Percentiles rank a stretch among this genome's conserved stretches.
Conservation (phyloP, 73 alveolate species). For the Paramecium primaurelia region DNA sequence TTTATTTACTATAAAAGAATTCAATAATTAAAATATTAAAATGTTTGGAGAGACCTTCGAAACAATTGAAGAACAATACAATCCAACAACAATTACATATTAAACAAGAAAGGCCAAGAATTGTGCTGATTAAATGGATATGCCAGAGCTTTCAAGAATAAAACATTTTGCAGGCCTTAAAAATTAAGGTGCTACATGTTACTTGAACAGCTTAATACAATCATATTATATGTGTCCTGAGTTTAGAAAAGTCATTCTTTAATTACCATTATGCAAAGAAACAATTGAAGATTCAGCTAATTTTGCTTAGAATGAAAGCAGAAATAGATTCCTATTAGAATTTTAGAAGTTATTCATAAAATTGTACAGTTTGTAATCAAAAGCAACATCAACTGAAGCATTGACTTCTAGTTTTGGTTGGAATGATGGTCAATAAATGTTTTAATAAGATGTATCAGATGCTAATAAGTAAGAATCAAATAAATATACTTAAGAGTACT, state of each 20-base stretch:
- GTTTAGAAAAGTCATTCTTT: constrained; percentile 83
- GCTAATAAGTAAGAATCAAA: constrained; percentile 1
- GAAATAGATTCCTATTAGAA: constrained; percentile 78
- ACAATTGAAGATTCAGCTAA: constrained; percentile 57
- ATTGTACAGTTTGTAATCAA: constrained; percentile 71
- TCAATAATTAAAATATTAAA: background rate
- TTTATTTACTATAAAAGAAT: background rate
- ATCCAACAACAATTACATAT: background rate
- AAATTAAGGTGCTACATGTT: constrained; percentile 98
- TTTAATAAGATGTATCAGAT: constrained; percentile 71
- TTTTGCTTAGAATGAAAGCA: constrained; percentile 75
- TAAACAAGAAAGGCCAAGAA: constrained; percentile 21
- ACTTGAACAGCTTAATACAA: constrained; percentile 94
- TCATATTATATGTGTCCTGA: constrained; percentile 96
- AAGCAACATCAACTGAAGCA: constrained; percentile 84
- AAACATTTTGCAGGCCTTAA: constrained; percentile 89
- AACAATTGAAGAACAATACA: background rate
- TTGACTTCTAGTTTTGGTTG: constrained; percentile 93
- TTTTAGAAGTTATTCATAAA: constrained; percentile 88
- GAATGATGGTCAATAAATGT: constrained; percentile 75
- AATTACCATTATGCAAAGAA: constrained; percentile 86
- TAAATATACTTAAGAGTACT: constrained; percentile 4
- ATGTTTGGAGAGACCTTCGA: constrained; percentile 6
- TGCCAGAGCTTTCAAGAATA: constrained; percentile 82
- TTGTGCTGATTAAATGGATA: constrained; percentile 70